Evolutionary conservation across 1,139 yeast genomes (phyloP).

Genomic region (Suhomyces wounanorum): DNA sequence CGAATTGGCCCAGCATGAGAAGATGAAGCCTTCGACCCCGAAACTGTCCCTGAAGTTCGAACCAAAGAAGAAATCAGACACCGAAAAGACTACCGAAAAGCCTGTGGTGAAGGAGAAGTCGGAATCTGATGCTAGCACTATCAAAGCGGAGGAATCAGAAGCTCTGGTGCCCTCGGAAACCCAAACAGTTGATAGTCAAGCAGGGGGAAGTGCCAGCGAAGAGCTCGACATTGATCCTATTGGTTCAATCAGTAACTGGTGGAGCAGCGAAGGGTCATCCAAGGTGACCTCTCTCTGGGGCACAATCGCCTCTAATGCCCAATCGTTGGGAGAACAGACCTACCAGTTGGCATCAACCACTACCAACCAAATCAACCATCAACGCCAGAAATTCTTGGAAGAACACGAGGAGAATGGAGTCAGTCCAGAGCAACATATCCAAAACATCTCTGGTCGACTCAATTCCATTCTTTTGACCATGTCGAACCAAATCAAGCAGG

Average conservation of each 20-base stretch:
- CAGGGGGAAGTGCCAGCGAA: constrained; percentile 14
- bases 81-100: constrained; percentile 9
- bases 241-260: constrained; percentile 76
- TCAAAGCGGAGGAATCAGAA: background rate
- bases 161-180: background rate
- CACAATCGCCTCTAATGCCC: constrained; percentile 49
- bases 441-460: constrained; percentile 34
- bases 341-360: constrained; percentile 47
- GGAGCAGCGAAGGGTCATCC: constrained; percentile 72
- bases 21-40: constrained; percentile 27
- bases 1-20: constrained; percentile 62
- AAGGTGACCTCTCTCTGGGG: constrained; percentile 76
- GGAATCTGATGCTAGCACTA: background rate
- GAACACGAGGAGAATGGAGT: constrained; percentile 20
- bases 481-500: constrained; percentile 50
- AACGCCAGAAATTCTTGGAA: constrained; percentile 41
- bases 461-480: constrained; percentile 40
- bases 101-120: background rate
- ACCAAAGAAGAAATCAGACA: constrained; percentile 27
- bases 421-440: constrained; percentile 31
- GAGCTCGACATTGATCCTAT: constrained; percentile 59
- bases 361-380: constrained; percentile 45
- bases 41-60: constrained; percentile 23
- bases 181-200: background rate
- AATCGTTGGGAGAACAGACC: constrained; percentile 43